Conservation (phyloP, 495 filamentous ascomycete genomes). For the Cenococcum geophilum region DNA sequence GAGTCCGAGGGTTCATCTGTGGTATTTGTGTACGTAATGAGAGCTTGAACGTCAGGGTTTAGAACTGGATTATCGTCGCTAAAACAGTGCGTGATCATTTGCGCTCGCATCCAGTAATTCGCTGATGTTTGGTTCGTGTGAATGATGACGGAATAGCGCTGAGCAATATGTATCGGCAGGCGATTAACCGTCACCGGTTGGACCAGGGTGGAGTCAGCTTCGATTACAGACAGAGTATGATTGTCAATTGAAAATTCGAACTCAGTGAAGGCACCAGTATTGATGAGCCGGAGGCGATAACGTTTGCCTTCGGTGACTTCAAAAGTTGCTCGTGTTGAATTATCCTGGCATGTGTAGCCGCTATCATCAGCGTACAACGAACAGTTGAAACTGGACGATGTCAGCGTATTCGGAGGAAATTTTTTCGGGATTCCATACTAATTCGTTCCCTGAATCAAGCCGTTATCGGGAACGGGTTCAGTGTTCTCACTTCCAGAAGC, state of each 20-base stretch:
- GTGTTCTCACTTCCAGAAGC: background rate
- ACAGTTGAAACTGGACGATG: background rate
- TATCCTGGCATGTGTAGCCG: background rate
- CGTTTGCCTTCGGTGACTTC: background rate
- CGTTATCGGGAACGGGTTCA: background rate
- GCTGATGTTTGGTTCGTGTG: background rate
- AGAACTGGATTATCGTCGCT: background rate
- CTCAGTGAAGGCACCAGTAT: background rate
- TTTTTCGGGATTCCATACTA: background rate
- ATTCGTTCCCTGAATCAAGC: background rate
- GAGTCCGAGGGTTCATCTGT: slow-evolving; percentile 15
- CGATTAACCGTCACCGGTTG: background rate
- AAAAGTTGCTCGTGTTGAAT: background rate
- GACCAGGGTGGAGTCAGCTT: slow-evolving; percentile 1
- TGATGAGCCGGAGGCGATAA: slow-evolving; percentile 6
- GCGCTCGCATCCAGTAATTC: background rate
- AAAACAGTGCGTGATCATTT: background rate
- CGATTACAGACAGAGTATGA: slow-evolving; percentile 8
- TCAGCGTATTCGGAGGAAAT: background rate
- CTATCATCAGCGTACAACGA: background rate
- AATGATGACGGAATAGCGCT: slow-evolving; percentile 7
- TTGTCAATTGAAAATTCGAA: slow-evolving; percentile 8
- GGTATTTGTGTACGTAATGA: slow-evolving; percentile 9
- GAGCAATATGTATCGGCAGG: background rate
- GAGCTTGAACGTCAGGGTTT: slow-evolving; percentile 3